Conservation (phyloP, 148 eudicot species). For the Amaranthus palmeri region DNA sequence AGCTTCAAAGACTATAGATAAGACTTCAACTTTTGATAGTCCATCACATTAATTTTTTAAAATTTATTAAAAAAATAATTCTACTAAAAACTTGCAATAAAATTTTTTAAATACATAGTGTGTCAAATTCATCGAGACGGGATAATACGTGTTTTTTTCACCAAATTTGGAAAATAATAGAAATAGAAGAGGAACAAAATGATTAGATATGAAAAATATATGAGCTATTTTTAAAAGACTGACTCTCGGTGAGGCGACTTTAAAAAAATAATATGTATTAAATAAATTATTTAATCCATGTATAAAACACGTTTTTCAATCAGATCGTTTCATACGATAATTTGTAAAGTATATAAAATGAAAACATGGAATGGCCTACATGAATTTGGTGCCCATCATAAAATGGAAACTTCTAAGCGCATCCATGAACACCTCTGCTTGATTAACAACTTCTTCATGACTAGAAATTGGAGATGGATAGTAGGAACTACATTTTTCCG, state of each 20-base stretch:
- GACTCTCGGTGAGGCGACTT: not conserved
- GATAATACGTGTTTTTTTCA: too few species aligned
- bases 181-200: too few species aligned
- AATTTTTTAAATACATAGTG: too few species aligned
- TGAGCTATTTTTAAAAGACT: not conserved
- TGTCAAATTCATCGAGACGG: too few species aligned
- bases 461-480: conserved; percentile 41
- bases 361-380: conserved; percentile 25
- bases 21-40: too few species aligned
- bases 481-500: conserved; percentile 5
- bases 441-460: conserved; percentile 49
- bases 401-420: conserved; percentile 46
- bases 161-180: too few species aligned
- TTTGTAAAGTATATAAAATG: not conserved
- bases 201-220: too few species aligned
- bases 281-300: too few species aligned
- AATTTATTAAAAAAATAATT: too few species aligned
- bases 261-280: not conserved
- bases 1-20: too few species aligned
- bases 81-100: too few species aligned
- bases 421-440: conserved; percentile 45
- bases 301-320: not conserved
- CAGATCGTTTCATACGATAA: not conserved
- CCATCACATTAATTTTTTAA: too few species aligned
- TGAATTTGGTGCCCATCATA: conserved; percentile 40